Conservation (phyloP, 2,329 filamentous ascomycete genomes). For the Emmonsiellopsis sp. region DNA sequence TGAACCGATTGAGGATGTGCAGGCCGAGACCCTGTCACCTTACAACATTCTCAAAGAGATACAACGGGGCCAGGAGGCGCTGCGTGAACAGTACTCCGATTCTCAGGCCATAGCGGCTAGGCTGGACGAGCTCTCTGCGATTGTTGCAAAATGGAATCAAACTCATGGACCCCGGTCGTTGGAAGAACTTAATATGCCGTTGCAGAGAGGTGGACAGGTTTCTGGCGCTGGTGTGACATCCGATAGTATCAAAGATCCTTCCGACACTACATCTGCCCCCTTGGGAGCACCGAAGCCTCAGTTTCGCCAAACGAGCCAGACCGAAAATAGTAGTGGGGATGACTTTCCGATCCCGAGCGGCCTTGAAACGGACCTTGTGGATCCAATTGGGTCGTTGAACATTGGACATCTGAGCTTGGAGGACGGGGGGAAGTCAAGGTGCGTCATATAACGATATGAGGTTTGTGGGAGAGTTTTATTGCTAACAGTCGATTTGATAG, state of each 20-base stretch:
- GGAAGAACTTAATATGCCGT: slow-evolving; percentile 10
- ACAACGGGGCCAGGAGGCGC: slow-evolving; percentile 15
- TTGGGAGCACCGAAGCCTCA: slow-evolving; percentile 15
- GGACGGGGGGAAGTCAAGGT: slow-evolving; percentile 32
- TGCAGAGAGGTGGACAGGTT: slow-evolving; percentile 6
- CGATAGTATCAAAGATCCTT: neutral
- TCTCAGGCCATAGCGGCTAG: slow-evolving; percentile 34
- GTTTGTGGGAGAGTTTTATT: neutral
- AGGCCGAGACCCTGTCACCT: slow-evolving; percentile 25
- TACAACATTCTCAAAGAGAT: slow-evolving; percentile 21
- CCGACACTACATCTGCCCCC: slow-evolving; percentile 1
- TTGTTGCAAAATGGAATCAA: slow-evolving; percentile 36
- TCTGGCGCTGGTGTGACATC: too few species aligned
- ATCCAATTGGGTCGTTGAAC: slow-evolving; percentile 33
- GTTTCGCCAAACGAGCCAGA: slow-evolving; percentile 25
- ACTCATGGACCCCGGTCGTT: slow-evolving; percentile 18
- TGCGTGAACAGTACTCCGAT: slow-evolving; percentile 16
- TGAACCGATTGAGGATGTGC: slow-evolving; percentile 3
- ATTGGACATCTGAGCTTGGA: slow-evolving; percentile 35
- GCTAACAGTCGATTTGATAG: slow-evolving; percentile 17
- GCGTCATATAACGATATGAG: neutral
- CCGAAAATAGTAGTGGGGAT: slow-evolving; percentile 26
- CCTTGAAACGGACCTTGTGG: slow-evolving; percentile 33
- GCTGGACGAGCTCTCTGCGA: slow-evolving; percentile 34
- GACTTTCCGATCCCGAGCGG: slow-evolving; percentile 36